These are phyloP conservation scores for Saururus chinensis DNA, from an alignment of 164 flowering plant species.

Conservation along the genomic window DNA sequence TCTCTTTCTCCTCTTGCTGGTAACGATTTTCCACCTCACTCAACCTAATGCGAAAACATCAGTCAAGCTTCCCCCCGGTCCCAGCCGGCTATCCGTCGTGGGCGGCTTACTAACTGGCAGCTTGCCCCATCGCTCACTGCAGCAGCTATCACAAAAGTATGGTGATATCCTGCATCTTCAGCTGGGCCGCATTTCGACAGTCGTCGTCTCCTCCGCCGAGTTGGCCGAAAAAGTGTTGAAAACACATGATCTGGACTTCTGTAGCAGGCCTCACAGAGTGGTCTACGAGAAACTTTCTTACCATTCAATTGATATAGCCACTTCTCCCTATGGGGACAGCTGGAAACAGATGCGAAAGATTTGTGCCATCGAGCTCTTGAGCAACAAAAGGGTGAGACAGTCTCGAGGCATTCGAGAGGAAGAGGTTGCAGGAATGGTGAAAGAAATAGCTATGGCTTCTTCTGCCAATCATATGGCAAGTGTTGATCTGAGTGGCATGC, in stretches of 20 bases:
- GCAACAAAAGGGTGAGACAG: not conserved
- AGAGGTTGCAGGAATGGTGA: not conserved
- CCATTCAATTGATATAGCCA: not conserved
- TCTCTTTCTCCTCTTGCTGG: too few species aligned
- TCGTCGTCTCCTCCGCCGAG: constrained; percentile 3
- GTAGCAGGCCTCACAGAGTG: not conserved
- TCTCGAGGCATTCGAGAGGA: not conserved
- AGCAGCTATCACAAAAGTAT: constrained; percentile 3
- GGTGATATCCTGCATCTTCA: constrained; percentile 1
- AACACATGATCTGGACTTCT: not conserved
- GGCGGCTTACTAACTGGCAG: not conserved
- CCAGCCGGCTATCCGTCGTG: not conserved
- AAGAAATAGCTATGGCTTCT: not conserved
- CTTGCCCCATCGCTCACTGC: constrained; percentile 7
- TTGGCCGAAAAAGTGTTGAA: constrained; percentile 3
- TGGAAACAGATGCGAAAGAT: not conserved
- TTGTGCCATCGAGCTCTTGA: not conserved
- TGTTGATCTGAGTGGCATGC: constrained; percentile 16
- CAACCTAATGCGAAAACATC: too few species aligned
- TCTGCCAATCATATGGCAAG: not conserved
- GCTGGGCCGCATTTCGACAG: not conserved
- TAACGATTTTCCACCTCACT: too few species aligned
- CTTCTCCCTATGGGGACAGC: not conserved
- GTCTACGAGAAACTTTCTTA: not conserved
- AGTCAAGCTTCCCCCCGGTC: not conserved